Percentiles rank a stretch among this genome's conserved stretches.
Conservation (phyloP, 2,329 filamentous ascomycete species). For the Botrytis tulipae region DNA sequence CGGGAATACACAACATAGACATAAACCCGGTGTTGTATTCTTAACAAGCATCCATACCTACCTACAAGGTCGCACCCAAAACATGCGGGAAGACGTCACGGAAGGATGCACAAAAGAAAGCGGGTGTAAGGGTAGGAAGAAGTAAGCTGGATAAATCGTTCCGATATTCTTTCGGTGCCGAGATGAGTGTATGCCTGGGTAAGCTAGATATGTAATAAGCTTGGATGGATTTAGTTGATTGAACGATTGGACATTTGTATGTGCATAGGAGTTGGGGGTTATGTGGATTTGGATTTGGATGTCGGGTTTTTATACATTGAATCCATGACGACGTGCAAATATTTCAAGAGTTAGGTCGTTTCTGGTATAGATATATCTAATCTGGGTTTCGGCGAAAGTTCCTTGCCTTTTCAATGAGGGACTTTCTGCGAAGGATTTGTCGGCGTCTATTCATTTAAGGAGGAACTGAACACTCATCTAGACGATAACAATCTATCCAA, state of each 20-base stretch:
- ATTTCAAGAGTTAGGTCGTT: background rate
- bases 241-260: background rate
- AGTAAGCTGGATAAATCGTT: background rate
- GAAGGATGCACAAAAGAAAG: background rate
- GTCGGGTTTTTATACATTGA: background rate
- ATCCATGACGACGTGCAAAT: background rate
- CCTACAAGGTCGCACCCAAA: background rate
- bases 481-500: background rate
- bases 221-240: background rate
- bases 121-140: background rate
- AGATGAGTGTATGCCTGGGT: background rate
- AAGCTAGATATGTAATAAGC: background rate
- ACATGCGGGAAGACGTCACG: conserved; percentile 9
- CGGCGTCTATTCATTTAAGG: background rate
- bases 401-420: background rate
- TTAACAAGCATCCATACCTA: background rate
- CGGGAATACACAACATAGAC: background rate
- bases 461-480: background rate
- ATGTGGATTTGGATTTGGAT: background rate
- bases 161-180: background rate
- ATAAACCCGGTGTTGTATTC: background rate
- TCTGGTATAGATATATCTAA: background rate
- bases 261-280: background rate
- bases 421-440: background rate
- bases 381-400: background rate